Base-by-base conservation (phyloP, 768 basidiomycete genomes). In the Termitomyces titanicus region DNA sequence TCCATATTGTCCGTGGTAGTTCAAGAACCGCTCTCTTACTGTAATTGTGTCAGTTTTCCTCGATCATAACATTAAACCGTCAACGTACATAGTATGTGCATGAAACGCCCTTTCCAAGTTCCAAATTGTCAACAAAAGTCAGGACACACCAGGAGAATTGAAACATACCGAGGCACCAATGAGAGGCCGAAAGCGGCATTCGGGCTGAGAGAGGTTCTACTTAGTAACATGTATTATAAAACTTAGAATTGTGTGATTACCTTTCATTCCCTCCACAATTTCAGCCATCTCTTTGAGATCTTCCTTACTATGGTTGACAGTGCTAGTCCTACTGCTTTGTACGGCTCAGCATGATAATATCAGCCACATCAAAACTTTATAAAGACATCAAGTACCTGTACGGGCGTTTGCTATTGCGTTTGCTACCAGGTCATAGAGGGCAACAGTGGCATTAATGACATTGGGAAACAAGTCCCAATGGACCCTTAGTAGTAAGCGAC, bases 1-100 rank as follows among this genome's bases (percentile, higher is more conserved):
- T 34, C 71, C 71, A 1, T 71, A 64, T 56, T 79, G 72, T 10
- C 78, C 79, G 17, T 77, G 57, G 42, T 71, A 77, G 50, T 80
- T 73, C 12, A 74, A 43, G 52, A 77, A 77, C 24, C 67, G 63
- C 38, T 64, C 54, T 51, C 39, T 53, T 34, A 61, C 54, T 52
- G 22, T 22, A 29, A 27, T 18, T 18, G 4, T n/a, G 20, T 54
- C 1, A 38, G 27, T 18, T 33, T 25, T 2, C 20, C 8, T 31
- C 17, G n/a, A 2, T 22, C 0, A 8, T 6, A 20, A 25, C 11
- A 18, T 29, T 38, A 17, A 39, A 18, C n/a, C 7, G 8, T 17
- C 11, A 42, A 50, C 57, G 6, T 54, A 61, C 61, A 29, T 10
- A 61, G 13, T 5, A 25, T 13, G 1, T 1, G 3, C 61, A 61